Base-by-base conservation (phyloP, 179 eudicot genomes). In the Amaranthus tricolor region DNA sequence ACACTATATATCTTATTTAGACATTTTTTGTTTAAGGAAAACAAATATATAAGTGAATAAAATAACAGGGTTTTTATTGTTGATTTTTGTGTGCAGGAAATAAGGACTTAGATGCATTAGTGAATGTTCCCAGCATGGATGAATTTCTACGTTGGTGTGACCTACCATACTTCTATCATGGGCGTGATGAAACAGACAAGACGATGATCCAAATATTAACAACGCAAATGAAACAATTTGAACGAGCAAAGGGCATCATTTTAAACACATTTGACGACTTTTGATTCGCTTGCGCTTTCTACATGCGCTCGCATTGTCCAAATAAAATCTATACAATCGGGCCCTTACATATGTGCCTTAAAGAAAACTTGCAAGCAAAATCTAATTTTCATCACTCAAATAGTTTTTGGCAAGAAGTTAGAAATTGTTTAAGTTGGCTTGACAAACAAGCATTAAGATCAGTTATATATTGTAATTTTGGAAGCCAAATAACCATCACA, bases 401-500 rank as follows among this genome's bases (percentile, higher is more conserved):
- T 67, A 76, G 78, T 68, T 76, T 76, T 49, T 76, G 67, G 73
- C n/a, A 58, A 6, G 78, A 68, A 52, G 78, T 68, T 75, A 57
- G 60, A 9, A 75, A 48, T 68, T 76, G 78, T 16, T 48, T 76
- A 13, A 43, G 59, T 16, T 76, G 78, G 78, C 73, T 76, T 15
- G 52, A 68, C 24, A 17, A 49, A 45, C 67, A 68, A 68, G 12
- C 6, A n/a, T 53, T 60, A 3, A 59, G 19, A 50, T 76, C 78
- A 0, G 78, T 76, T 43, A 58, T 76, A 50, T 76, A 9, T 59
- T 67, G 73, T 50, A 76, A 73, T 19, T 67, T 76, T 7, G 78
- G 78, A 14, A 76, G 78, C 67, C 78, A 67, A 58, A 60, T 68
- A 14, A 50, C 5, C 17, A 45, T 76, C 10, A 68, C 78, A 0